Conservation (phyloP, 257 asterid genomes). For the Nicotiana sylvestris region DNA sequence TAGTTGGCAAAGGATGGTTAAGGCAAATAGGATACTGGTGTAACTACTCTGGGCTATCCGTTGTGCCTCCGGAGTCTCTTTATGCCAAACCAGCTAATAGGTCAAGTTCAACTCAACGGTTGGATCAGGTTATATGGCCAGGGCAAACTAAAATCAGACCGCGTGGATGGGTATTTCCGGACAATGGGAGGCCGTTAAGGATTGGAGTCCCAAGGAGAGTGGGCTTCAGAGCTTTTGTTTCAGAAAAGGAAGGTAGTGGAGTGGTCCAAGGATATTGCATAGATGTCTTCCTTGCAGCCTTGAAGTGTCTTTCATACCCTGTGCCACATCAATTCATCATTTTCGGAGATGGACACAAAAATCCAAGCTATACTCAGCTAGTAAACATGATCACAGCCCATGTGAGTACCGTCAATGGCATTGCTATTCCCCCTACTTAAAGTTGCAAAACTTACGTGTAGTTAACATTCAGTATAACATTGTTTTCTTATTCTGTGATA, state of each 20-base stretch:
- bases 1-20: constrained; percentile 34
- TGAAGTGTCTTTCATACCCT: constrained; percentile 57
- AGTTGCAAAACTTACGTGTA: neutral
- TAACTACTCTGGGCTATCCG: constrained; percentile 71
- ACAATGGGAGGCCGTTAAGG: constrained; percentile 53
- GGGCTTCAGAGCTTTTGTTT: constrained; percentile 57
- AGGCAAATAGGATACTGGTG: constrained; percentile 80
- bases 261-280: constrained; percentile 56
- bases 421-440: neutral
- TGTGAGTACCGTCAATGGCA: constrained; percentile 26
- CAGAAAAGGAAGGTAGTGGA: constrained; percentile 27
- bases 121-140: constrained; percentile 59
- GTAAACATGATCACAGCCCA: constrained; percentile 37
- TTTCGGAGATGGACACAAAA: constrained; percentile 61
- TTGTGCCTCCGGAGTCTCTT: constrained; percentile 58
- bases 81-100: constrained; percentile 40
- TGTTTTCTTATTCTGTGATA: constrained; percentile 19
- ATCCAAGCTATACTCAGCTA: constrained; percentile 59
- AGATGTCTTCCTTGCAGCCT: constrained; percentile 71
- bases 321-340: constrained; percentile 64
- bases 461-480: neutral
- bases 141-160: constrained; percentile 53
- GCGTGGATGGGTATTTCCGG: constrained; percentile 80
- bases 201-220: constrained; percentile 72
- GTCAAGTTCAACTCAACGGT: constrained; percentile 50